A percentile compares a stretch with the other conserved stretches of the same genome.
Evolutionary conservation across 2,329 filamentous ascomycete genomes (phyloP).

Genomic region (Karstenula rhodostoma): DNA sequence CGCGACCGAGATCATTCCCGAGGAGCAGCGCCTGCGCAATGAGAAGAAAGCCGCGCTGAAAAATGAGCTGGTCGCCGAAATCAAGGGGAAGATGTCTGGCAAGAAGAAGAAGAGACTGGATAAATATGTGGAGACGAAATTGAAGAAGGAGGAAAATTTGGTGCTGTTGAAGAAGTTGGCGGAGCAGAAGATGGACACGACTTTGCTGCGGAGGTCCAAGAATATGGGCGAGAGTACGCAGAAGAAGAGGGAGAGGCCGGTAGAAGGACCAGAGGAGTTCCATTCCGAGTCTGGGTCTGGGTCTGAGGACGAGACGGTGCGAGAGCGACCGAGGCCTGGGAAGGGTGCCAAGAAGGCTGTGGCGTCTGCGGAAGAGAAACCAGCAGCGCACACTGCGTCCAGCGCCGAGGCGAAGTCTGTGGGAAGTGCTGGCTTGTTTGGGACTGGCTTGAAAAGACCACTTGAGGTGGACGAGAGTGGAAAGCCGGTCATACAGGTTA

Average conservation of each 20-base stretch:
- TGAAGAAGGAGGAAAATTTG: constrained; percentile 91
- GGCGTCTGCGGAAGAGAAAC: not conserved
- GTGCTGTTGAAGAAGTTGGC: constrained; percentile 85
- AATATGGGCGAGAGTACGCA: constrained; percentile 74
- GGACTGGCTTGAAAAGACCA: constrained; percentile 86
- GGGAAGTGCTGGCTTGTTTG: constrained; percentile 53
- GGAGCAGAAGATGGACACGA: constrained; percentile 80
- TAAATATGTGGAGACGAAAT: constrained; percentile 84
- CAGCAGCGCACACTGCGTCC: not conserved
- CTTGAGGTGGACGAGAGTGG: constrained; percentile 82
- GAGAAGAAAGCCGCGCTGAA: constrained; percentile 61
- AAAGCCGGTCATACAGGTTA: constrained; percentile 81
- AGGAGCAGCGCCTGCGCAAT: constrained; percentile 62
- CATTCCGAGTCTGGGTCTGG: constrained; percentile 51
- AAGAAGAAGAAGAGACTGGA: constrained; percentile 75
- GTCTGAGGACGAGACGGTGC: constrained; percentile 54
- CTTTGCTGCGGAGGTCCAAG: constrained; percentile 78
- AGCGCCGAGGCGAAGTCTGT: constrained; percentile 8
- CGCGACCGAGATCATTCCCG: constrained; percentile 55
- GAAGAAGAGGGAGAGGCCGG: constrained; percentile 69
- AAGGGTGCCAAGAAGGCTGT: not conserved
- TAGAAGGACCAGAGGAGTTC: constrained; percentile 59
- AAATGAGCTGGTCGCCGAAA: constrained; percentile 61
- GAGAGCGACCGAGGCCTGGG: constrained; percentile 29
- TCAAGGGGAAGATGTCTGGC: constrained; percentile 64